phyloP scores from a whole-genome alignment of 2,329 filamentous ascomycete genomes.

The Nigrospora sphaerica region DNA sequence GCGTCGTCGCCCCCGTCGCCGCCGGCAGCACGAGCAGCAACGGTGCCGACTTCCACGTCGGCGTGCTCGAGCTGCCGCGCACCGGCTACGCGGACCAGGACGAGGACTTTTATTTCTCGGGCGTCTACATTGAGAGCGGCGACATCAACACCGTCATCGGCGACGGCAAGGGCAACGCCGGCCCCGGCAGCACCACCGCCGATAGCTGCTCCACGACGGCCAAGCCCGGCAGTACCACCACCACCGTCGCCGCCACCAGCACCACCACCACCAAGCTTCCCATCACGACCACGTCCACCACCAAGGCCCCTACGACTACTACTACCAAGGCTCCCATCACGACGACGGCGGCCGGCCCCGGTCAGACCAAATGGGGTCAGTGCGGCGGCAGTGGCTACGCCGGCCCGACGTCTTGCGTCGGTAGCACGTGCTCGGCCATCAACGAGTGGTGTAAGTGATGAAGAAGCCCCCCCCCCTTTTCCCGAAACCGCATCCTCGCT shows the following conservation, averaged over 20 bases:
- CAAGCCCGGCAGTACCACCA: not conserved
- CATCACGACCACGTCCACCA: not conserved
- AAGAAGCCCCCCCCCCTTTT: too few relatives aligned
- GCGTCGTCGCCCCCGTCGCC: conserved; percentile 53
- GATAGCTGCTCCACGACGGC: not conserved
- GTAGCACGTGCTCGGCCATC: too few relatives aligned
- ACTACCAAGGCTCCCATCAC: not conserved
- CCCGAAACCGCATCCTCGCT: too few relatives aligned
- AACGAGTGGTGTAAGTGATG: too few relatives aligned
- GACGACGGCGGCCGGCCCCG: not conserved
- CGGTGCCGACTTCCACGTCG: conserved; percentile 66
- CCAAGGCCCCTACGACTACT: not conserved
- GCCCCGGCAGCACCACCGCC: too few relatives aligned
- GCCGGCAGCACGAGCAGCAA: conserved; percentile 40
- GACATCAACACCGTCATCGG: conserved; percentile 21
- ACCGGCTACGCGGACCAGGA: conserved; percentile 42
- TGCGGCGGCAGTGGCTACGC: not conserved
- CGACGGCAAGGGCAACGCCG: not conserved
- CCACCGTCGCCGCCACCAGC: not conserved
- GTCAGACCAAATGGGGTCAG: not conserved
- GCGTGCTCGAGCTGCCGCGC: conserved; percentile 58
- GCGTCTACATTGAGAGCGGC: conserved; percentile 62
- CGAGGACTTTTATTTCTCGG: conserved; percentile 67
- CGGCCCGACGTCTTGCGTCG: not conserved
- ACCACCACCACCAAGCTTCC: not conserved